These are phyloP conservation scores for Russula compacta DNA, from an alignment of 768 basidiomycete species.

Conservation along the genomic window DNA sequence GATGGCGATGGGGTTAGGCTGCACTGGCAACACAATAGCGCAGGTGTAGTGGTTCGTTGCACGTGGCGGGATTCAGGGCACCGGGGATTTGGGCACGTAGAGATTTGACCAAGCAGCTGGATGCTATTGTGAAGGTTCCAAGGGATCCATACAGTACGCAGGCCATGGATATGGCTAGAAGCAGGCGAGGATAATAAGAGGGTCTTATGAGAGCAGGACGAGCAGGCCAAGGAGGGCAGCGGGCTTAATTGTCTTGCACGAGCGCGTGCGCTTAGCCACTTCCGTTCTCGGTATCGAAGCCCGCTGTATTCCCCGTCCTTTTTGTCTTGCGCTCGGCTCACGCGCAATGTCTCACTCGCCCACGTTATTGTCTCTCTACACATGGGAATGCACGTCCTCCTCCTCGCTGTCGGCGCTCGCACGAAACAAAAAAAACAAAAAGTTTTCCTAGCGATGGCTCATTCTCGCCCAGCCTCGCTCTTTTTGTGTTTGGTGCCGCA, in stretches of 20 bases:
- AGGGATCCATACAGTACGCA: neutral
- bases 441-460: neutral
- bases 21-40: neutral
- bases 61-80: neutral
- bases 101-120: neutral
- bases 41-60: neutral
- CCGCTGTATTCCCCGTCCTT: conserved; percentile 11
- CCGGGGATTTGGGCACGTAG: neutral
- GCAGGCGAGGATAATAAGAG: neutral
- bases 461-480: neutral
- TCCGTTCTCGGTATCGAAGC: conserved; percentile 8
- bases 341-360: conserved; percentile 7
- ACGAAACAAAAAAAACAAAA: conserved; percentile 13
- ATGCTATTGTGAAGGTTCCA: neutral
- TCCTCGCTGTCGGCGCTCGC: neutral
- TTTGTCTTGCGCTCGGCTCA: conserved; percentile 18
- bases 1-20: neutral
- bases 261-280: neutral
- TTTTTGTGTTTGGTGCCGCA: conserved; percentile 9
- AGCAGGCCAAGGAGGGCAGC: neutral
- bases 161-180: neutral
- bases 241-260: conserved; percentile 13
- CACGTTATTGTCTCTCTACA: conserved; percentile 10
- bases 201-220: neutral
- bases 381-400: neutral